Evolutionary conservation across 2,329 filamentous ascomycete genomes (phyloP).

Genomic region (Xylaria sp.): DNA sequence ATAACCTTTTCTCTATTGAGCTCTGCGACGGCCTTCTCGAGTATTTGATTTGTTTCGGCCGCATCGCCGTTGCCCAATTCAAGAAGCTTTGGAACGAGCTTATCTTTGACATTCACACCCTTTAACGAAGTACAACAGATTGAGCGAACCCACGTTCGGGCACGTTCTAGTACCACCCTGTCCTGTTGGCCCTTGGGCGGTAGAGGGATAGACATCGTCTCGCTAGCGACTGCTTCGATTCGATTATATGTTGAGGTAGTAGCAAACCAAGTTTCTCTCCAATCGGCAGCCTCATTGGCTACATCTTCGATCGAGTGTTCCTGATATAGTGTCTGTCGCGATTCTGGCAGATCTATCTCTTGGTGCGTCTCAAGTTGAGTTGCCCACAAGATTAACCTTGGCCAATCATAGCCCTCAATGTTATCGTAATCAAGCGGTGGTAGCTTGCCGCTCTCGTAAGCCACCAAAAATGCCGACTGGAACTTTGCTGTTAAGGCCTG

Average conservation of each 20-base stretch:
- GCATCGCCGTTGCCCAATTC: slow-evolving; percentile 57
- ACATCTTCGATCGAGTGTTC: slow-evolving; percentile 55
- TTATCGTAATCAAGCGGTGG: slow-evolving; percentile 71
- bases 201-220: slow-evolving; percentile 55
- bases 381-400: slow-evolving; percentile 72
- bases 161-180: slow-evolving; percentile 53
- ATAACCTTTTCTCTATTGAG: slow-evolving; percentile 64
- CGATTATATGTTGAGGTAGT: slow-evolving; percentile 66
- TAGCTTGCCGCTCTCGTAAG: slow-evolving; percentile 71
- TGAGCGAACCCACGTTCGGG: slow-evolving; percentile 69
- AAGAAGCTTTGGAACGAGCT: slow-evolving; percentile 56
- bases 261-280: slow-evolving; percentile 67
- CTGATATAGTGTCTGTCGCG: slow-evolving; percentile 56
- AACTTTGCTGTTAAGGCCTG: slow-evolving; percentile 70
- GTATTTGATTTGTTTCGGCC: slow-evolving; percentile 54
- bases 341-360: slow-evolving; percentile 60
- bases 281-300: slow-evolving; percentile 53
- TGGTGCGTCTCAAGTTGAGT: slow-evolving; percentile 60
- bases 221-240: slow-evolving; percentile 63
- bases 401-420: slow-evolving; percentile 74
- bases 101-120: slow-evolving; percentile 44
- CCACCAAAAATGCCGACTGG: slow-evolving; percentile 70
- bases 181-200: slow-evolving; percentile 36
- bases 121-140: slow-evolving; percentile 62
- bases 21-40: slow-evolving; percentile 60